Evolutionary conservation across 2,329 filamentous ascomycete genomes (phyloP), one percentile per base, ranked within the genome.

Genomic region (Hypomyces perniciosus): DNA sequence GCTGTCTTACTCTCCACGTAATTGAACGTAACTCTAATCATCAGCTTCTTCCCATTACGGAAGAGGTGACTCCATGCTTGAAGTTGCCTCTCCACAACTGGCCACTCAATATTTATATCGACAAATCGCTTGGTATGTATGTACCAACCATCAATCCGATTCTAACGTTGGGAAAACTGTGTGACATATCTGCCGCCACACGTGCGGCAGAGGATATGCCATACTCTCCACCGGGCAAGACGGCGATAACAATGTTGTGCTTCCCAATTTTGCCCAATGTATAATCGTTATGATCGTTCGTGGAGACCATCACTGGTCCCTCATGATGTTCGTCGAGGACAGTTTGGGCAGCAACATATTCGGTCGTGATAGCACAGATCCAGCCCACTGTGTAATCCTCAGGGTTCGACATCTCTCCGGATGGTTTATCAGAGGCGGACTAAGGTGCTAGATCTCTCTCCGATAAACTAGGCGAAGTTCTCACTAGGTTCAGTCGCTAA

Each of bases 351-450:
- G 72, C 71, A 46, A 67, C 61, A 40, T 59, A 62, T 46, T 75
- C 72, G 0, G 56, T 61, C 0, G 4, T 26, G 1, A 74, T 52
- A 8, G 72, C 70, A 45, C 69, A 75, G 5, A 76, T 72, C 71
- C 71, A 74, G 13, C 70, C 72, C 2, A 75, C 61, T 0, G 62
- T 70, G 44, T 74, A 75, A 33, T 48, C 44, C 7, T 27, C 9
- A 31, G 20, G 20, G 20, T 20, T 20, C 20, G 3, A 3, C 20
- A 20, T 20, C 20, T 20, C 20, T 20, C 20, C 3, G 3, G 20
- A 20, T 3, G 20, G 20, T 20, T 20, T 20, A 20, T 20, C 20
- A 20, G 20, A 20, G 20, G 20, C 20, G 20, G 20, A 20, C 20
- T 20, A 20, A 20, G 20, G 20, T 20, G 20, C 20, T 2, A 20